Evolutionary conservation across 768 basidiomycete species (phyloP), one percentile per base, ranked within the genome.

Genomic region (Tubosaeta sp.): DNA sequence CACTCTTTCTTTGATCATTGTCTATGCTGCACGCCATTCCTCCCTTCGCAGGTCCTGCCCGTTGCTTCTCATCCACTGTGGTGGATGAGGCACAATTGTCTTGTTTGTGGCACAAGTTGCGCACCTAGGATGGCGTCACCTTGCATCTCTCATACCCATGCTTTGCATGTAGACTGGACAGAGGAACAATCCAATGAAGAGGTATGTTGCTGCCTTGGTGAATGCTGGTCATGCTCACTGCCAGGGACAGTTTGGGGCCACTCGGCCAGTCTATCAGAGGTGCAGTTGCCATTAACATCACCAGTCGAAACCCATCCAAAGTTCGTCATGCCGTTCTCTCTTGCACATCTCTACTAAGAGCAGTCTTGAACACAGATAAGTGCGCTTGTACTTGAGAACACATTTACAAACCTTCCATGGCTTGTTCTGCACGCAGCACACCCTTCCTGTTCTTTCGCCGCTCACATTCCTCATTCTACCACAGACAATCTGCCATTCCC

Each of bases 351-450:
- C 12, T 3, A 22, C 26, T 34, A 37, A 14, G 17, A 14, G 10
- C 14, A 29, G 17, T 17, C 9, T 14, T n/a, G 46, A 38, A 13
- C 4, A 26, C 56, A 91, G 87, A 83, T 95, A 51, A 52, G 74
- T 16, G 94, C 86, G 1, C 76, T 97, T 14, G 80, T 97, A 51
- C 76, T 97, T 53, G 95, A 97, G 73, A 98, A 97, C 67, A 95
- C 95, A 0, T 97, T 97, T 68, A 82, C 87, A 32, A 91, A 88
- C 38, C 79, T 97, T 27, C 86, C 86, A 6, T 79, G 76, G 46
- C 80, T 95, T 14, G 82, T 97, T n/a, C 94, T 91, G 0, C 74
- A 82, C 55, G 81, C n/a, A n/a, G n/a, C n/a, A n/a, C n/a, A n/a
- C 86, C 14, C 72, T 97, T 32, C 94, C 94, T 6, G 65, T 80